Evolutionary conservation across 345 rosid genomes (phyloP), one percentile per base, ranked within the genome.

Genomic region (Iberis pinnata): DNA sequence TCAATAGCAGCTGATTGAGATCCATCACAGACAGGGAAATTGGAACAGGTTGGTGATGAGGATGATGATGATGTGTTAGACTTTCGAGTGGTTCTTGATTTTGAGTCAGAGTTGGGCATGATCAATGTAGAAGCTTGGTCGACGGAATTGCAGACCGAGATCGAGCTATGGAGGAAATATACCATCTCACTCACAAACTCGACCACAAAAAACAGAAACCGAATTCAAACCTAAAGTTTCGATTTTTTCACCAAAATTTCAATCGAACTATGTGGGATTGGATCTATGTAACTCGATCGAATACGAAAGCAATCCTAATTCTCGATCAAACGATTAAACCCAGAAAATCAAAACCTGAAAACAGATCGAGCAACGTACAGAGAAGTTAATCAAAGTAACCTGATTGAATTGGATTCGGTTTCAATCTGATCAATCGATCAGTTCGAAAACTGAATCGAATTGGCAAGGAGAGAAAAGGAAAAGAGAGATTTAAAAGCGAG

Each of bases 121-220:
- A 53, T 58, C 50, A 69, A 26, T 25, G 69, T 42, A n/a, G 66
- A 75, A 41, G 70, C 70, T 71, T 79, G 95, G 95, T 81, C 89
- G 68, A 86, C 83, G 56, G 84, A 77, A 60, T 81, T 79, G 88
- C 88, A 76, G 80, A 82, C 85, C 78, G 97, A 80, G 78, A 80
- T 80, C 59, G 96, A 80, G 81, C 67, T 84, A 65, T 70, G 83
- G 68, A 71, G 83, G 68, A 71, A 51, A 88, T 75, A 71, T 79
- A 89, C 84, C 93, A 11, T 32, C 37, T 32, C 37, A 32, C 37
- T 32, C n/a, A 27, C 32, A 27, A 27, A 27, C 32, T 8, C 8
- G 32, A 27, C 10, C 10, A 5, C 37, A 32, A 9, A 27, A 27
- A 7, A 27, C 9, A 27, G 7, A 27, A 27, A 22, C 3, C 32